Conservation (phyloP, 768 basidiomycete genomes). For the Crucibulum laeve region DNA sequence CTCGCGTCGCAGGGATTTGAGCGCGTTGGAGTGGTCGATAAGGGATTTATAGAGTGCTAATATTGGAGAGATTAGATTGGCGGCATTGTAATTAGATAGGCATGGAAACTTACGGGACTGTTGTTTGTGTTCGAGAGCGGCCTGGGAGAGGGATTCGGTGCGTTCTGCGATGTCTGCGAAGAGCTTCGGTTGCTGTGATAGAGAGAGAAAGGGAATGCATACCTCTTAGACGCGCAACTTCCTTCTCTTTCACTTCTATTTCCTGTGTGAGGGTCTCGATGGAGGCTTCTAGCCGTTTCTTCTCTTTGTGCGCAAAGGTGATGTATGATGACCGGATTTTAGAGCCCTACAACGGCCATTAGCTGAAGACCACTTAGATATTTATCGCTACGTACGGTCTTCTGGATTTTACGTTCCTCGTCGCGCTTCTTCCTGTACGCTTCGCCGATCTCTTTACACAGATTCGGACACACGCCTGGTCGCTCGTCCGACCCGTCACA, state of each 20-base stretch:
- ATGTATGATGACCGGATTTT: constrained; percentile 92
- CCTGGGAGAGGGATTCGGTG: constrained; percentile 74
- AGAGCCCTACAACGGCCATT: constrained; percentile 53
- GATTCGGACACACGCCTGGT: constrained; percentile 72
- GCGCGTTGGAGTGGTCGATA: constrained; percentile 64
- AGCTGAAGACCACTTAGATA: background rate
- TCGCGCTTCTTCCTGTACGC: constrained; percentile 62
- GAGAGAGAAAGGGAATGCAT: constrained; percentile 1
- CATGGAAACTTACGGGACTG: constrained; percentile 64
- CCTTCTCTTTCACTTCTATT: constrained; percentile 59
- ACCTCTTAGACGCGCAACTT: constrained; percentile 76
- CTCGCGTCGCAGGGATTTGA: constrained; percentile 73
- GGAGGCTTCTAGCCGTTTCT: constrained; percentile 70
- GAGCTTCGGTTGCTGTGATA: background rate
- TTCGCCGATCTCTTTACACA: constrained; percentile 73
- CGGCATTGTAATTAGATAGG: background rate
- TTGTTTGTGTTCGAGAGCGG: constrained; percentile 80
- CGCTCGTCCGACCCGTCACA: constrained; percentile 96
- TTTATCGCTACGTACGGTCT: constrained; percentile 52
- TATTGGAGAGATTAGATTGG: constrained; percentile 1
- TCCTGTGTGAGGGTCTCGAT: constrained; percentile 51
- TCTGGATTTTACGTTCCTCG: constrained; percentile 72
- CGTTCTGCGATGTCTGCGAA: constrained; percentile 68
- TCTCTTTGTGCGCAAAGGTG: constrained; percentile 84
- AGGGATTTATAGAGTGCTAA: constrained; percentile 79